A percentile compares a stretch with the other conserved stretches of the same genome.
phyloP scores from a whole-genome alignment of 768 basidiomycete species.

The Termitomyces bulborhizus region DNA sequence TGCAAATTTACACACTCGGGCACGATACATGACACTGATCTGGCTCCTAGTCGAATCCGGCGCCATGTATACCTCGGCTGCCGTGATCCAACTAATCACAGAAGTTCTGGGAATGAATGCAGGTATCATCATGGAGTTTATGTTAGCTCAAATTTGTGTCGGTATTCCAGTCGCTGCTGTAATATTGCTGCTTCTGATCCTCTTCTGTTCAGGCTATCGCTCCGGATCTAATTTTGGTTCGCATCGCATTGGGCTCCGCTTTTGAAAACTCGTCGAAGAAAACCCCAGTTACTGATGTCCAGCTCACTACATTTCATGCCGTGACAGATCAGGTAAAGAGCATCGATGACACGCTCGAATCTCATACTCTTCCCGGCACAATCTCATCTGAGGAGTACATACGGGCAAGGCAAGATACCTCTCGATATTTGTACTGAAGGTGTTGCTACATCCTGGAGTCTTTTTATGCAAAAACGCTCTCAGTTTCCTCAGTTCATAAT shows the following conservation, averaged over 20 bases:
- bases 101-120: slow-evolving; percentile 11
- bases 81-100: slow-evolving; percentile 15
- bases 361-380: not conserved
- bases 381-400: not conserved
- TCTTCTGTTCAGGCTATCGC: slow-evolving; percentile 7
- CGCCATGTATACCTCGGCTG: slow-evolving; percentile 20
- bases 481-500: not conserved
- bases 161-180: not conserved
- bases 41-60: slow-evolving; percentile 21
- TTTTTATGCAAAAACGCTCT: not conserved
- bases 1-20: slow-evolving; percentile 1
- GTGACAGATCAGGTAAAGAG: not conserved
- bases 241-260: not conserved
- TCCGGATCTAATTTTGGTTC: slow-evolving; percentile 1
- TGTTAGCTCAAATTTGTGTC: slow-evolving; percentile 21
- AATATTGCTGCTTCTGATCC: not conserved
- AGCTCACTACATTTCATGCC: not conserved
- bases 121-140: slow-evolving; percentile 21
- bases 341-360: not conserved
- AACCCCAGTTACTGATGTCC: not conserved
- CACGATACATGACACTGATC: slow-evolving; percentile 16
- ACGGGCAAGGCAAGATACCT: not conserved
- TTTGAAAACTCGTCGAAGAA: not conserved
- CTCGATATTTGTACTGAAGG: no score
- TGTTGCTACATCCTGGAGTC: not conserved